Evolutionary conservation across 202 grass and related monocot genomes (phyloP).

Genomic region (Setaria viridis): DNA sequence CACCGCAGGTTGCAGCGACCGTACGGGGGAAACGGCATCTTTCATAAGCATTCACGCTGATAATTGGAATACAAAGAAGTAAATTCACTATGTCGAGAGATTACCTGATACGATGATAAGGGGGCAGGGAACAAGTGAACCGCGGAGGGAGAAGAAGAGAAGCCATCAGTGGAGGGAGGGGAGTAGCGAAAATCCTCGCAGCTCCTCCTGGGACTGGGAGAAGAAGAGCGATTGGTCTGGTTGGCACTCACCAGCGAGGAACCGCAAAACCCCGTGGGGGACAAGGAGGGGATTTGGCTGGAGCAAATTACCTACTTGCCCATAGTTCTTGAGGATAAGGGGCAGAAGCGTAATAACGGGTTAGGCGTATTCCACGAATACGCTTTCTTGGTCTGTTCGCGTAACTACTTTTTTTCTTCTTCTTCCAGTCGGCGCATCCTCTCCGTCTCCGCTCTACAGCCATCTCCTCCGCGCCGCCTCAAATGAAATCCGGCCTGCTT

Average conservation of each 20-base stretch:
- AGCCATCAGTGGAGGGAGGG: slow-evolving; percentile 41
- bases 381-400: not conserved
- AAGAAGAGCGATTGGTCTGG: not conserved
- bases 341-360: not conserved
- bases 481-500: not conserved
- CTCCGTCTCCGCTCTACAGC: not conserved
- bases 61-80: not conserved
- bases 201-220: not conserved
- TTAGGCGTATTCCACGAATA: not conserved
- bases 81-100: not conserved
- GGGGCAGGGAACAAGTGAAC: slow-evolving; percentile 35
- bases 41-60: not conserved
- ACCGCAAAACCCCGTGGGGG: slow-evolving; percentile 2
- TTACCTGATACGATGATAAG: slow-evolving; percentile 39
- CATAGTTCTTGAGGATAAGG: slow-evolving; percentile 33
- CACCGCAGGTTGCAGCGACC: not conserved
- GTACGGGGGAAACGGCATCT: not conserved
- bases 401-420: not conserved
- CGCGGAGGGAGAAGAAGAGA: slow-evolving; percentile 48
- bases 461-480: not conserved
- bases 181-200: slow-evolving; percentile 17
- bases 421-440: not conserved
- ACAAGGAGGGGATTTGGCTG: slow-evolving; percentile 23
- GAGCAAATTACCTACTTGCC: slow-evolving; percentile 32
- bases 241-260: not conserved